Evolutionary conservation across 176 grass and related monocot genomes (phyloP), one percentile per base, ranked within the genome.

Genomic region (Oryza glumipatula): DNA sequence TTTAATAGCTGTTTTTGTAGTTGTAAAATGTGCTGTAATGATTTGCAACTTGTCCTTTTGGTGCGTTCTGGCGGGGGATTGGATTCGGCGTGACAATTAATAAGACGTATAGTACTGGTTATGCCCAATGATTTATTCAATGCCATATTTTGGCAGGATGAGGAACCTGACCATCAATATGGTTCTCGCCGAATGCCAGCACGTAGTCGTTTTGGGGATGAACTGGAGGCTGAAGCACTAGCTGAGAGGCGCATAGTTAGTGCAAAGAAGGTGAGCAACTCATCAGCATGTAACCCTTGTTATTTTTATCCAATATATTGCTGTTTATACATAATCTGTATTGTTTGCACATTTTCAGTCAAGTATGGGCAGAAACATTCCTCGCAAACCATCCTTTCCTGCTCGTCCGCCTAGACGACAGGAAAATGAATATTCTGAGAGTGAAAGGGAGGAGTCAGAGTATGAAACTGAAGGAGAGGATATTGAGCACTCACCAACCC

Each of bases 391-490:
- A 89, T 80, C 88, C 3, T 77, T 89, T 69, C 74, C 83, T 90
- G 81, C 88, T 85, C 91, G 81, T 26, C 76, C 80, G 68, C 71
- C 83, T 7, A 92, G 87, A 38, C 91, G 72, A 15, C 82, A 83
- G 70, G 85, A 80, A 33, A 88, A 92, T 58, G 91, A 92, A 83
- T 95, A 95, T 76, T 92, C 88, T 17, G 90, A 86, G 82, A 92
- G 93, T 72, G 90, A 95, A 56, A 88, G 88, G 71, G 91, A 94
- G 76, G 96, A 94, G 69, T 96, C 93, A 35, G 96, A 96, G 65
- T 96, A 99, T 82, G 93, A 99, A 96, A 96, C 87, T 70, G 91
- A 96, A n/a, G 96, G 94, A 3, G 91, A 99, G 66, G 93, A 96
- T 66, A 84, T 94, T 82, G 91, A 94, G 58, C 69, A 87, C 56